phyloP scores from a whole-genome alignment of 2,329 filamentous ascomycete genomes.

The Chrysoporthe puriensis region DNA sequence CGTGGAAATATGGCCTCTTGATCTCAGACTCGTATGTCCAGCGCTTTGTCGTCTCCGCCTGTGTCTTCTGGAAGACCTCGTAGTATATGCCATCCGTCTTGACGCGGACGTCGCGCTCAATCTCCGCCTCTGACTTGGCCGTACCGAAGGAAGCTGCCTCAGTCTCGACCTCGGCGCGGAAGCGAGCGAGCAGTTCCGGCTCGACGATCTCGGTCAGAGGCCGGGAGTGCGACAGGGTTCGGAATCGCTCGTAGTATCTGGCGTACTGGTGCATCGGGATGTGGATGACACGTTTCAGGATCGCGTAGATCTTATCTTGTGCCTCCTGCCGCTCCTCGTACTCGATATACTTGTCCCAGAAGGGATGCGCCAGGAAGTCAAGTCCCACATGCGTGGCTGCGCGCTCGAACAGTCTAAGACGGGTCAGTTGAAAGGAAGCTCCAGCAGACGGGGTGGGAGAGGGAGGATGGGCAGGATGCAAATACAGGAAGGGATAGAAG shows the following conservation, averaged over 20 bases:
- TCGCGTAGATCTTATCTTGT: constrained; percentile 81
- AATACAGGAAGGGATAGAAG: constrained; percentile 65
- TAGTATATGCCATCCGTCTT: constrained; percentile 82
- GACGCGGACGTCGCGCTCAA: constrained; percentile 79
- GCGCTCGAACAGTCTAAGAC: constrained; percentile 87
- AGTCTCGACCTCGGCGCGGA: constrained; percentile 72
- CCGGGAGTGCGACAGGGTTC: constrained; percentile 71
- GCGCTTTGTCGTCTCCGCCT: constrained; percentile 85
- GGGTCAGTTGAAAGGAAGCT: constrained; percentile 36
- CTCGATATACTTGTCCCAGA: constrained; percentile 99
- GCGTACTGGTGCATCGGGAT: constrained; percentile 97
- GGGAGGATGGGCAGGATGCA: constrained; percentile 52
- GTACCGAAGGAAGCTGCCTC: constrained; percentile 60
- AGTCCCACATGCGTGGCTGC: constrained; percentile 83
- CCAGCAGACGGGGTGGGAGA: constrained; percentile 33
- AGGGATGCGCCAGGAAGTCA: constrained; percentile 91
- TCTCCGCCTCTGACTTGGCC: constrained; percentile 68
- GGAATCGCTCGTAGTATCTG: constrained; percentile 91
- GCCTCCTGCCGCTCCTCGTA: constrained; percentile 91
- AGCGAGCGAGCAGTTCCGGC: constrained; percentile 66
- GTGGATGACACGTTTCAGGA: constrained; percentile 79
- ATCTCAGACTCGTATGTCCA: constrained; percentile 96
- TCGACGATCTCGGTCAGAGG: constrained; percentile 75
- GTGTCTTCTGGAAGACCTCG: constrained; percentile 78
- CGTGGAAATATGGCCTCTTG: constrained; percentile 95